Percentiles rank a stretch among this genome's conserved stretches.
phyloP scores from a whole-genome alignment of 192 early-diverging fungal genomes.

The Haplosporangium gracile region DNA sequence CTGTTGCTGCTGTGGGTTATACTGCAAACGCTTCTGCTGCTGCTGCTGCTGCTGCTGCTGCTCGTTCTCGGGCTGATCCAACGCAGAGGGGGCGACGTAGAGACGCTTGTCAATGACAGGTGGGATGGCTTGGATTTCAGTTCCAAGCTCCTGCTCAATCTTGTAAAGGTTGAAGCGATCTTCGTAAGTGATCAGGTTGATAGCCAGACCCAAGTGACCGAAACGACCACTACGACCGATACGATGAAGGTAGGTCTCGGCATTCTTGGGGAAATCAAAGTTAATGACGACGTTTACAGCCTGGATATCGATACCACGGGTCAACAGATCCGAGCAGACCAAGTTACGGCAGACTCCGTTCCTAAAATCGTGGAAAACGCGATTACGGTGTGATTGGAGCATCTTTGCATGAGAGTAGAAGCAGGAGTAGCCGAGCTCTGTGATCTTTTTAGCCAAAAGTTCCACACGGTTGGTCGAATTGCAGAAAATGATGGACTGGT shows the following conservation, averaged over 20 bases:
- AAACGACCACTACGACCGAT: constrained; percentile 98
- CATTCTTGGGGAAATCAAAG: constrained; percentile 99
- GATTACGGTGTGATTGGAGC: constrained; percentile 98
- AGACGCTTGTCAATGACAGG: constrained; percentile 95
- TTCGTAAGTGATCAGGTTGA: constrained; percentile 98
- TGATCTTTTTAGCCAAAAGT: constrained; percentile 98
- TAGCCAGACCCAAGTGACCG: constrained; percentile 95
- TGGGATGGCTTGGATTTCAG: constrained; percentile 98
- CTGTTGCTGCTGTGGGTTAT: constrained; percentile 56
- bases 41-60: constrained; percentile 58
- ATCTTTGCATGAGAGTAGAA: constrained; percentile 99
- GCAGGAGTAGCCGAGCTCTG: constrained; percentile 99
- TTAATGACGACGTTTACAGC: constrained; percentile 99
- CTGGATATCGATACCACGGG: constrained; percentile 99
- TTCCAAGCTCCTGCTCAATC: constrained; percentile 98
- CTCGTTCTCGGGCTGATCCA: constrained; percentile 66
- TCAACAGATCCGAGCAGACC: constrained; percentile 97
- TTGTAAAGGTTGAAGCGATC: constrained; percentile 98
- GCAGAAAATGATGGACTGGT: constrained; percentile 99
- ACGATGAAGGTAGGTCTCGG: constrained; percentile 98
- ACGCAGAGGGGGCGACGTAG: constrained; percentile 83
- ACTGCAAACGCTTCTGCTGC: constrained; percentile 57
- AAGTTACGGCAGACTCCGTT: constrained; percentile 97
- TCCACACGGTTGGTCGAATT: constrained; percentile 99
- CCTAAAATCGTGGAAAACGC: constrained; percentile 99